A percentile compares a stretch with the other conserved stretches of the same genome.
phyloP scores from a whole-genome alignment of 2,329 filamentous ascomycete genomes.

The Ophiostoma ips region DNA sequence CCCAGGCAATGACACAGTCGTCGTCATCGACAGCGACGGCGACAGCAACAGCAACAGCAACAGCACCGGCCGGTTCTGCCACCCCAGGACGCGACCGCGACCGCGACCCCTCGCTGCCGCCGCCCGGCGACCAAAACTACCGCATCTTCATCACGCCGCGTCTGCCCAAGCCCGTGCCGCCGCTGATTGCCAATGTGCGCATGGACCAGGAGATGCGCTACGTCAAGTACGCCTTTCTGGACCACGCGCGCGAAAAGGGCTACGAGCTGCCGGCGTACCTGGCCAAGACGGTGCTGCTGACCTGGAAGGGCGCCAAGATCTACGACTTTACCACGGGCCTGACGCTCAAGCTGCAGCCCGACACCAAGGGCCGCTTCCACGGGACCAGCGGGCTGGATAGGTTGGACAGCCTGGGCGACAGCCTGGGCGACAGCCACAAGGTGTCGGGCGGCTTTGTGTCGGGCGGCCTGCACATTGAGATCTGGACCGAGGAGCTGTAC shows the following conservation, averaged over 20 bases:
- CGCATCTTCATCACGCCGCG: constrained; percentile 46
- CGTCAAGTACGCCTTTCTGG: constrained; percentile 57
- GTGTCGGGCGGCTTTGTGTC: constrained; percentile 28
- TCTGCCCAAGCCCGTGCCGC: constrained; percentile 24
- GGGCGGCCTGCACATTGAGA: constrained; percentile 57
- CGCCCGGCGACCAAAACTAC: constrained; percentile 15
- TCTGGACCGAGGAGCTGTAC: constrained; percentile 56
- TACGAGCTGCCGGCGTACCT: constrained; percentile 24
- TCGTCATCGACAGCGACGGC: neutral
- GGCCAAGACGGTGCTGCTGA: constrained; percentile 58
- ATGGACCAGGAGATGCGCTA: constrained; percentile 53
- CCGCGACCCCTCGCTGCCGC: neutral
- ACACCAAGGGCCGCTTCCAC: constrained; percentile 29
- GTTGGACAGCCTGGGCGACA: constrained; percentile 24
- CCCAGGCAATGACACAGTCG: too few relatives aligned
- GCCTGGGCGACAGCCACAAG: neutral
- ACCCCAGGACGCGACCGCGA: too few relatives aligned
- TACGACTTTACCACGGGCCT: constrained; percentile 57
- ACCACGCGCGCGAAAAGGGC: constrained; percentile 39
- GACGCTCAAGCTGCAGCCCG: constrained; percentile 46
- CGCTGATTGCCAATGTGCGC: constrained; percentile 48
- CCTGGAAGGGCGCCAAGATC: constrained; percentile 59
- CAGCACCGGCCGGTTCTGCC: too few relatives aligned
- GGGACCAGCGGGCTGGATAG: constrained; percentile 11
- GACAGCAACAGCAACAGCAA: too few relatives aligned